phyloP scores from a whole-genome alignment of 1,139 yeast species.

The Suhomyces wounanorum region DNA sequence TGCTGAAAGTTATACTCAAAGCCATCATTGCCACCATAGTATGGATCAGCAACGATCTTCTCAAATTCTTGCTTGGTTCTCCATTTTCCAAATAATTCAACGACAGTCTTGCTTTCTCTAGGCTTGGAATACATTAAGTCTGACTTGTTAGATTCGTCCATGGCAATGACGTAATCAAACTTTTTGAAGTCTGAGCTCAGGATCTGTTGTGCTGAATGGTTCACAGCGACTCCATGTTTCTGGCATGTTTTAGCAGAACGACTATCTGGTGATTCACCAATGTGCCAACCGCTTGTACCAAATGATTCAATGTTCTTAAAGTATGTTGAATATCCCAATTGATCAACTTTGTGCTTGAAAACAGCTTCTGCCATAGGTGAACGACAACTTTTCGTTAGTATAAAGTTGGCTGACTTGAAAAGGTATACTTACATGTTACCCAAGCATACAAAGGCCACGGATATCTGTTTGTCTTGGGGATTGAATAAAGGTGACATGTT shows the following conservation, averaged over 20 bases:
- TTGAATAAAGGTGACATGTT: slow-evolving; percentile 17
- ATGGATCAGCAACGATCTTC: slow-evolving; percentile 80
- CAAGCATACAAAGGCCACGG: slow-evolving; percentile 87
- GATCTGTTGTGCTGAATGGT: slow-evolving; percentile 78
- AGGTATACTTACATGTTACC: slow-evolving; percentile 73
- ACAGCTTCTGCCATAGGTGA: slow-evolving; percentile 99
- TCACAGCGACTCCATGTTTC: slow-evolving; percentile 70
- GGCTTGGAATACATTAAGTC: slow-evolving; percentile 67
- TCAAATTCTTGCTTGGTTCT: slow-evolving; percentile 51
- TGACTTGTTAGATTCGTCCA: slow-evolving; percentile 72
- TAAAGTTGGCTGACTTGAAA: too few species aligned
- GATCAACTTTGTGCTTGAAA: slow-evolving; percentile 63
- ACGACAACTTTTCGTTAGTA: slow-evolving; percentile 59
- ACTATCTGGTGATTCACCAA: slow-evolving; percentile 79
- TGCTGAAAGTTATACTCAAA: slow-evolving; percentile 80
- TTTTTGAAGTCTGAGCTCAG: slow-evolving; percentile 54
- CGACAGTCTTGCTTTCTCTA: slow-evolving; percentile 46
- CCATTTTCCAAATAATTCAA: slow-evolving; percentile 78
- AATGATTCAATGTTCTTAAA: slow-evolving; percentile 73
- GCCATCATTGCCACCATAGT: slow-evolving; percentile 84
- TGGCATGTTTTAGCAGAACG: slow-evolving; percentile 71
- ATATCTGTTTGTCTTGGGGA: slow-evolving; percentile 36
- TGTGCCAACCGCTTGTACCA: slow-evolving; percentile 85
- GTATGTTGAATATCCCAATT: slow-evolving; percentile 40
- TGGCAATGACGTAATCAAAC: slow-evolving; percentile 83